Evolutionary conservation across 768 basidiomycete species (phyloP).

Genomic region (Asterophora lycoperdoides): DNA sequence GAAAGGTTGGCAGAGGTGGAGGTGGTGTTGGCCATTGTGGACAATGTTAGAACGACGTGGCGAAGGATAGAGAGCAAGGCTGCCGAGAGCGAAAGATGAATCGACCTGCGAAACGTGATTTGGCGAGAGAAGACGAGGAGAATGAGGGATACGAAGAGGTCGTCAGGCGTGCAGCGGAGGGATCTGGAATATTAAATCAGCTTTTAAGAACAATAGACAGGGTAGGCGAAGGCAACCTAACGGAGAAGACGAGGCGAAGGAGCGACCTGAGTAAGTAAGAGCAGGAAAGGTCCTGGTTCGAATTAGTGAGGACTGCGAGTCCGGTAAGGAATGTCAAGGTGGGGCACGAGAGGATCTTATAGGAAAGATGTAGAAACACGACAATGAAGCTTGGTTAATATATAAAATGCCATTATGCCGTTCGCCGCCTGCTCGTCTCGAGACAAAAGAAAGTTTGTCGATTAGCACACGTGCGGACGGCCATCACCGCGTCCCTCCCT

Average conservation of each 20-base stretch:
- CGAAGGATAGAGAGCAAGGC: conserved; percentile 6
- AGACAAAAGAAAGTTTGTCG: conserved; percentile 16
- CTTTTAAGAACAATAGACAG: neutral
- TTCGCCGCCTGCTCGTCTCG: conserved; percentile 6
- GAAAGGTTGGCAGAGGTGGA: conserved; percentile 47
- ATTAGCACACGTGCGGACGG: conserved; percentile 11
- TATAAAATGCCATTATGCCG: conserved; percentile 6
- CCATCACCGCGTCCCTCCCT: conserved; percentile 7
- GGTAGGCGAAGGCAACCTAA: neutral
- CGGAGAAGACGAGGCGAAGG: neutral
- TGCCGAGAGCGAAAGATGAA: conserved; percentile 31
- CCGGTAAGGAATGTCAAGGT: conserved; percentile 15
- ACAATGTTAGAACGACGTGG: conserved; percentile 19
- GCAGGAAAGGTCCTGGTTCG: conserved; percentile 7
- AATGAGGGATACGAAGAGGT: conserved; percentile 18
- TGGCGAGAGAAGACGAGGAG: conserved; percentile 13
- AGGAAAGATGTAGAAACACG: conserved; percentile 8
- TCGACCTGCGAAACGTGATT: conserved; percentile 61
- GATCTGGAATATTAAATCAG: conserved; percentile 8
- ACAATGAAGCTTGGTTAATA: conserved; percentile 10
- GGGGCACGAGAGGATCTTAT: conserved; percentile 5
- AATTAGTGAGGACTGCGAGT: conserved; percentile 23
- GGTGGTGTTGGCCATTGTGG: conserved; percentile 34
- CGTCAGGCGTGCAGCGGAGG: conserved; percentile 8
- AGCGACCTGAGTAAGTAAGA: conserved; percentile 3